Percentiles rank a stretch among this genome's conserved stretches.
phyloP scores from a whole-genome alignment of 2,329 filamentous ascomycete species.

The Colletotrichum godetiae region DNA sequence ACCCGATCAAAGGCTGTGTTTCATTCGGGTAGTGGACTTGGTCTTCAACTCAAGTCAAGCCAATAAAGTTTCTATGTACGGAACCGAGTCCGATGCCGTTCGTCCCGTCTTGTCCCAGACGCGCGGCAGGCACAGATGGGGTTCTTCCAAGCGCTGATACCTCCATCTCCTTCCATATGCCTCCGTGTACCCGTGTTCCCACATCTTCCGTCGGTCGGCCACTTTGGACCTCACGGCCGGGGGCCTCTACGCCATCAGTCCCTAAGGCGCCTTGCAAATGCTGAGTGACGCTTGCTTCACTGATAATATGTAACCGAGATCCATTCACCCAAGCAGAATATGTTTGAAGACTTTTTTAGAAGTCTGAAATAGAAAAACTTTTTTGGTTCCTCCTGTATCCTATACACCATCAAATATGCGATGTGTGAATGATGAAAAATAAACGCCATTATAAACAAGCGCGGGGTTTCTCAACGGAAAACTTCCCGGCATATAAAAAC shows the following conservation, averaged over 20 bases:
- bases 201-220: constrained; percentile 12
- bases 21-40: background rate
- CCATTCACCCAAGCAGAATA: background rate
- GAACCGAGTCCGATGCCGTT: constrained; percentile 14
- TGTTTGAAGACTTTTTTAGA: background rate
- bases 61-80: background rate
- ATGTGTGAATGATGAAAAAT: constrained; percentile 15
- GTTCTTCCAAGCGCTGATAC: background rate
- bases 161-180: background rate
- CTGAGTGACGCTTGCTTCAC: background rate
- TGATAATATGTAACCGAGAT: background rate
- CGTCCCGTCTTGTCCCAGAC: background rate
- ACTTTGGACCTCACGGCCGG: constrained; percentile 1
- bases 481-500: background rate
- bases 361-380: constrained; percentile 21
- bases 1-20: background rate
- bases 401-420: constrained; percentile 16
- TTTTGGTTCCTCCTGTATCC: background rate
- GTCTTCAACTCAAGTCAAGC: background rate
- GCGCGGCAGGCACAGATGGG: background rate
- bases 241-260: background rate
- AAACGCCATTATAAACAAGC: constrained; percentile 25
- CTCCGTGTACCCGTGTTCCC: constrained; percentile 18
- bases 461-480: background rate
- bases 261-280: background rate